Base-by-base conservation (phyloP, 2,329 filamentous ascomycete species). In the Aspergillus sclerotialis region DNA sequence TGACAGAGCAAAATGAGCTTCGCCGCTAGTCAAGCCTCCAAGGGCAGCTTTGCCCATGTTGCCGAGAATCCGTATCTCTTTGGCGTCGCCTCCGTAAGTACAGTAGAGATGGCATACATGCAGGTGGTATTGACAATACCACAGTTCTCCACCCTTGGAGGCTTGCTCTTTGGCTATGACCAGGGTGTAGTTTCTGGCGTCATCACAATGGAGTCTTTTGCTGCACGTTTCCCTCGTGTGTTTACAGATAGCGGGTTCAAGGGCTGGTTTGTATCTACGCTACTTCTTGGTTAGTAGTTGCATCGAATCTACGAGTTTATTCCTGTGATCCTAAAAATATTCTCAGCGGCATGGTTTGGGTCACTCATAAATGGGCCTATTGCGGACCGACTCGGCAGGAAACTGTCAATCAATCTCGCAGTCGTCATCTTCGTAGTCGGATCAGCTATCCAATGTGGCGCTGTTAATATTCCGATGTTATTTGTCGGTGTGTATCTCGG, bases 381-480 rank as follows among this genome's bases (percentile, higher is more conserved):
- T 32, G 68, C 69, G 7, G 72, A 76, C 46, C 64, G 64, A 33
- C 53, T 74, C 15, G 72, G 69, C 5, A 57, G 72, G 21, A 74
- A 73, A 39, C 61, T 66, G 32, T 68, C 68, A 3, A 72, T 76
- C 27, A 56, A 71, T 11, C 49, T 73, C 4, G 70, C 69, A 10
- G 70, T 73, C 2, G 45, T 61, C 8, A 57, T 75, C n/a, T 76
- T 76, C 40, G 64, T 66, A 0, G 34, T 75, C 27, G 72, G 73
- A 2, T 70, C 69, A 11, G 56, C 61, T 13, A 51, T 71, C 11
- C 68, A 72, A 34, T 63, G 67, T 4, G 61, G 51, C 5, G 68
- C 68, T 0, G 46, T 51, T n/a, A 52, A 55, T 11, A 48, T 65
- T 5, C 50, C 60, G 0, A 65, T 65, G 52, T 44, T 69, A 0